phyloP scores from a whole-genome alignment of 106 monocot species.

The Cymbidium sinense region DNA sequence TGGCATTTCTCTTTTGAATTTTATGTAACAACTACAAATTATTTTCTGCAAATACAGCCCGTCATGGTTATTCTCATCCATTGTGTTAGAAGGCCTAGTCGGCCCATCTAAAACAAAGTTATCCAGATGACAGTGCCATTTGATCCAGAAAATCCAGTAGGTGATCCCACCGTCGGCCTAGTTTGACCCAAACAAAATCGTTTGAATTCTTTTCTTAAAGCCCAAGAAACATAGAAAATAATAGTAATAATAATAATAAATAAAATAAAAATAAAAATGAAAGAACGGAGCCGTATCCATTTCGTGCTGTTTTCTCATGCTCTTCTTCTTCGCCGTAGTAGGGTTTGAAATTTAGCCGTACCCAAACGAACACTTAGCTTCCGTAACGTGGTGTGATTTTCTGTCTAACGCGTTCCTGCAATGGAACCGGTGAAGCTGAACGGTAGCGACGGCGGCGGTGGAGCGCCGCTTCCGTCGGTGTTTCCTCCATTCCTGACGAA shows the following conservation, averaged over 20 bases:
- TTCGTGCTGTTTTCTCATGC: background rate
- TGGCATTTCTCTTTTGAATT: too few relatives aligned
- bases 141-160: too few relatives aligned
- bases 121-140: too few relatives aligned
- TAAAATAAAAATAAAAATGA: too few relatives aligned
- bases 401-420: background rate
- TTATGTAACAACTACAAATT: too few relatives aligned
- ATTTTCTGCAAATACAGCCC: too few relatives aligned
- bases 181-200: background rate
- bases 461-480: background rate
- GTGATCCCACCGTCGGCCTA: too few relatives aligned
- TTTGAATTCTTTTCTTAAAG: background rate
- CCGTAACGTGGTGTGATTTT: background rate
- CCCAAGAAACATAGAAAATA: background rate
- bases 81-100: too few relatives aligned
- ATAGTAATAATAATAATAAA: too few relatives aligned
- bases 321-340: background rate
- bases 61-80: too few relatives aligned
- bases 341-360: background rate
- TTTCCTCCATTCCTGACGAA: slow-evolving; percentile 9
- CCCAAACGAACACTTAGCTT: background rate
- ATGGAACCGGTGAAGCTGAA: background rate
- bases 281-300: background rate
- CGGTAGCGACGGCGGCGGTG: background rate
- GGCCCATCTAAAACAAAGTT: too few relatives aligned